Conservation (phyloP, 2,329 filamentous ascomycete species). For the Metarhizium brunneum region DNA sequence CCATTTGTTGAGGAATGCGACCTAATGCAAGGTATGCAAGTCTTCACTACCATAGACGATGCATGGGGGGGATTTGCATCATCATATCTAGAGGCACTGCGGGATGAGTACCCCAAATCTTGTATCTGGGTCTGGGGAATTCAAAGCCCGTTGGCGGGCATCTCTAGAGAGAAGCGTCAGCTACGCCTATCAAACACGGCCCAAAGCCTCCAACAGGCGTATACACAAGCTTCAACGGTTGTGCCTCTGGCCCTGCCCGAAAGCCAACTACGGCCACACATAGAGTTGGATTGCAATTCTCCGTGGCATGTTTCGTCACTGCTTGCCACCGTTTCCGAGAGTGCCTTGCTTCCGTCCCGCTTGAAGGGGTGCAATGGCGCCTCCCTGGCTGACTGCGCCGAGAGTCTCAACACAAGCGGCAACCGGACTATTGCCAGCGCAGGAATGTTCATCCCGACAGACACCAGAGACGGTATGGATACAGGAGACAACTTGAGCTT, state of each 20-base stretch:
- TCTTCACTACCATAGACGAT: slow-evolving; percentile 64
- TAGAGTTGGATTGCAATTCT: slow-evolving; percentile 53
- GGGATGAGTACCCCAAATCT: slow-evolving; percentile 86
- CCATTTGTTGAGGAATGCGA: slow-evolving; percentile 91
- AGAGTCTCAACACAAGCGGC: slow-evolving; percentile 64
- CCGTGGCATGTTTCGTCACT: slow-evolving; percentile 76
- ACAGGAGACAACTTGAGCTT: slow-evolving; percentile 21
- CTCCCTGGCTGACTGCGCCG: slow-evolving; percentile 54
- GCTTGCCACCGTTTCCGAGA: slow-evolving; percentile 68
- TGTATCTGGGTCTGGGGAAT: slow-evolving; percentile 81
- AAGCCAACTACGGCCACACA: slow-evolving; percentile 41
- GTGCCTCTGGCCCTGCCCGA: slow-evolving; percentile 64
- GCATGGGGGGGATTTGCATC: slow-evolving; percentile 73
- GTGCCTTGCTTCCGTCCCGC: slow-evolving; percentile 65
- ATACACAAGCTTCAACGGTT: slow-evolving; percentile 64
- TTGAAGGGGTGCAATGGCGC: slow-evolving; percentile 38
- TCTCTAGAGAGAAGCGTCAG: slow-evolving; percentile 39
- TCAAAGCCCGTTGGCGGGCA: slow-evolving; percentile 49
- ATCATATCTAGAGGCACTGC: slow-evolving; percentile 64
- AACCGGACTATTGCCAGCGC: slow-evolving; percentile 71
- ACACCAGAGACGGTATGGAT: slow-evolving; percentile 19
- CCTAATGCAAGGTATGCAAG: slow-evolving; percentile 78
- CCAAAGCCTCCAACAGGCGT: slow-evolving; percentile 58
- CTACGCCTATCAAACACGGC: slow-evolving; percentile 65
- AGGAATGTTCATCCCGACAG: slow-evolving; percentile 48